Evolutionary conservation across 192 early-diverging fungal genomes (phyloP).

Genomic region (Backusella tarrabulga): DNA sequence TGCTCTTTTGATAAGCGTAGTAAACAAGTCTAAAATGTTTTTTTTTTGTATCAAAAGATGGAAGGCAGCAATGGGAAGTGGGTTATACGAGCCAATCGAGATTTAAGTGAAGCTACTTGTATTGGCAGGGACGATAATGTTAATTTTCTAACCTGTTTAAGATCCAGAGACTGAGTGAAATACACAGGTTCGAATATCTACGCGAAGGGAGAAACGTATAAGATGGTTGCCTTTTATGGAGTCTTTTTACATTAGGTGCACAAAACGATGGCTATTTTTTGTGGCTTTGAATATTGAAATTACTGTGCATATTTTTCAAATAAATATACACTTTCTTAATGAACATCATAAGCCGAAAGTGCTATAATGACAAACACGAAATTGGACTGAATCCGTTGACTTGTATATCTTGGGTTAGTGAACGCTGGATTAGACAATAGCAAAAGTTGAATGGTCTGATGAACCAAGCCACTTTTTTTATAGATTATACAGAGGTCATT

Average conservation of each 20-base stretch:
- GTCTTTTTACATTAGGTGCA: neutral
- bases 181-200: too few relatives aligned
- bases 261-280: neutral
- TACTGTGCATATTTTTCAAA: neutral
- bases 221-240: neutral
- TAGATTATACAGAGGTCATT: neutral
- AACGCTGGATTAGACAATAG: neutral
- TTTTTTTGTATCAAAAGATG: neutral
- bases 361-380: neutral
- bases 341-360: neutral
- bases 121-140: neutral
- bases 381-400: neutral
- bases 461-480: neutral
- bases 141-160: too few relatives aligned
- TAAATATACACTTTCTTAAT: neutral
- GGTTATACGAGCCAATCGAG: neutral
- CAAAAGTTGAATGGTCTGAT: neutral
- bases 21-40: neutral
- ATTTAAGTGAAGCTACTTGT: neutral
- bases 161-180: too few relatives aligned
- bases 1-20: neutral
- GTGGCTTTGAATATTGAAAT: neutral
- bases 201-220: neutral
- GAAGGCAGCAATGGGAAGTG: neutral
- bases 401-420: neutral